Base-by-base conservation (phyloP, 106 monocot species). In the Acorus gramineus region DNA sequence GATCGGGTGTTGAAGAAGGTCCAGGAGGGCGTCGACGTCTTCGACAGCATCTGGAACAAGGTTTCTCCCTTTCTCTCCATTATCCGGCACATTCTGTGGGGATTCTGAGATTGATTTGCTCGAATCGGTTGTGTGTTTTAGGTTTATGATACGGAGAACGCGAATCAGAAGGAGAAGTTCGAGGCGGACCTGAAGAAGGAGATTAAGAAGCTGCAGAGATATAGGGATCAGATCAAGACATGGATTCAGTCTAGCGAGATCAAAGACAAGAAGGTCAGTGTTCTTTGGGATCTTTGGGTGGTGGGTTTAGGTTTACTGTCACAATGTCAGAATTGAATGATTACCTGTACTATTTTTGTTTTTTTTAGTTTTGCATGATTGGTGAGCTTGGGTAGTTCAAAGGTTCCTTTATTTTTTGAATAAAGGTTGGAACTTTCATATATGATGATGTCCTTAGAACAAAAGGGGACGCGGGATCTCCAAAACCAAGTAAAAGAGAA, bases 181-280 rank as follows among this genome's bases (percentile, higher is more conserved):
- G 93, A 93, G 71, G 93, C 93, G 61, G 93, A 93, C 50, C 50
- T 93, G 73, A 93, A 93, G 78, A 96, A 96, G 79, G 95, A 96
- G 80, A 96, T 96, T 13, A 96, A 96, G 74, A 96, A 96, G 82
- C 74, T 96, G 46, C 95, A 96, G 90, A 81, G 95, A 67, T 96
- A 96, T 59, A 76, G 95, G 28, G 95, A 96, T 66, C 90, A 96
- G 78, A 96, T 96, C 61, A 96, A 96, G 77, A 87, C 90, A 65
- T 96, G 95, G 95, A 84, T 90, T 44, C 95, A 96, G 67, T 96
- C 95, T 7, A 96, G 95, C 71, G 95, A 96, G 74, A 90, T 96
- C 52, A 98, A 98, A 66, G 96, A 98, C 60, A 98, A 98, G 63
- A 98, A 91, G 87, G 96, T 91, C 62, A 72, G 69, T 65, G 14